Evolutionary conservation across 78 protist species (phyloP), one percentile per base, ranked within the genome.

Genomic region (slime mould (Dictyostelium discoideum)): DNA sequence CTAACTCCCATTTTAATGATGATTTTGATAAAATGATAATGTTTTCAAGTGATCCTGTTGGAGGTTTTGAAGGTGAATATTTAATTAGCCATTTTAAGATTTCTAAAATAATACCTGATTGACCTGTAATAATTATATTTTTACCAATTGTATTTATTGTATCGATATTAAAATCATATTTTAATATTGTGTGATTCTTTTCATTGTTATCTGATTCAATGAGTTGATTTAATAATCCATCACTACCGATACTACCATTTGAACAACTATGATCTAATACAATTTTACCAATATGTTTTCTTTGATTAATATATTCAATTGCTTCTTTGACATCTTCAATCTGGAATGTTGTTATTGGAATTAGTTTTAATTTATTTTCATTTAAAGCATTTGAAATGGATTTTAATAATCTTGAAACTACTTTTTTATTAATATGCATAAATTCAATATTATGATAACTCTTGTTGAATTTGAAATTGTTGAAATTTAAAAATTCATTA

Each of bases 51-150:
- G 48, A n/a, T 9, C n/a, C 83, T 50, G 11, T 13, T 50, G n/a
- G n/a, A n/a, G n/a, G n/a, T n/a, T n/a, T n/a, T n/a, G 65, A 54
- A 16, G 65, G 65, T 54, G 94, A 84, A n/a, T 81, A 65, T n/a
- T 72, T 46, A 1, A 90, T 29, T 7, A 90, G 26, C 94, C 94
- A 90, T 42, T 63, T 63, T 24, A 90, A 76, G 0, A 82, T 82
- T 26, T 48, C 73, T 4, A 90, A 40, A 5, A 86, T 69, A 37
- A 90, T 72, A 72, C 94, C 94, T n/a, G 80, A 44, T 82, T 90
- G 94, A 8, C 94, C 94, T 29, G 94, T 90, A 14, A 90, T 90
- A 7, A 90, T n/a, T 2, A 87, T 8, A 11, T n/a, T 37, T 60
- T 83, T 32, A 37, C 39, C 37, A 4, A 37, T 54, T 54, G n/a